These are phyloP conservation scores for Danielia reshetovae DNA, from an alignment of 805 yeast genomes.

Conservation along the genomic window DNA sequence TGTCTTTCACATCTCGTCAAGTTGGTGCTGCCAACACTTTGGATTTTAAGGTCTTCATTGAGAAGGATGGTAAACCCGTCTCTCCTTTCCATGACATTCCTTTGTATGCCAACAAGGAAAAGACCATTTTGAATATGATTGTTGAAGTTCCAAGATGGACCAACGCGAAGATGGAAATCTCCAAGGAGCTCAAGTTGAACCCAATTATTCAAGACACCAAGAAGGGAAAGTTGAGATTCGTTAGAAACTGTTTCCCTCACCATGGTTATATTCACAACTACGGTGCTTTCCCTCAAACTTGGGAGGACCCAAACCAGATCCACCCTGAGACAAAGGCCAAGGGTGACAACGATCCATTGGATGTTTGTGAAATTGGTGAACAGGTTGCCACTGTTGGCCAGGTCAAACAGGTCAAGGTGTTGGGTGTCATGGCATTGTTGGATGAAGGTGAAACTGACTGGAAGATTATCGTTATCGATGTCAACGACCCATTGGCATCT, in stretches of 20 bases:
- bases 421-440: conserved; percentile 74
- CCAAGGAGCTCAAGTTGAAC: conserved; percentile 52
- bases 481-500: conserved; percentile 59
- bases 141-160: conserved; percentile 61
- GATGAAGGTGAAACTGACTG: conserved; percentile 98
- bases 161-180: conserved; percentile 79
- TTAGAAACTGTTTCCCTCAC: conserved; percentile 75
- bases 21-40: conserved; percentile 94
- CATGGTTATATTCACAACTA: conserved; percentile 85
- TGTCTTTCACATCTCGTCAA: conserved; percentile 86
- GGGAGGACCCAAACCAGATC: conserved; percentile 85
- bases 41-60: conserved; percentile 88
- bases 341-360: conserved; percentile 48
- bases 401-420: conserved; percentile 50
- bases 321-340: conserved; percentile 43
- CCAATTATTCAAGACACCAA: conserved; percentile 80
- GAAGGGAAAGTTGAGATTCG: conserved; percentile 71
- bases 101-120: conserved; percentile 86
- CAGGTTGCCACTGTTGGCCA: conserved; percentile 46
- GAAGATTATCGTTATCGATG: conserved; percentile 75
- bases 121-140: conserved; percentile 32
- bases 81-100: conserved; percentile 84
- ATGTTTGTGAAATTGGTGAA: conserved; percentile 48
- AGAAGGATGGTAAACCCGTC: conserved; percentile 88
- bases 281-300: conserved; percentile 89